Evolutionary conservation across 1,284 basidiomycete genomes (phyloP), one percentile per base, ranked within the genome.

Genomic region (Rhodotorula sp.): DNA sequence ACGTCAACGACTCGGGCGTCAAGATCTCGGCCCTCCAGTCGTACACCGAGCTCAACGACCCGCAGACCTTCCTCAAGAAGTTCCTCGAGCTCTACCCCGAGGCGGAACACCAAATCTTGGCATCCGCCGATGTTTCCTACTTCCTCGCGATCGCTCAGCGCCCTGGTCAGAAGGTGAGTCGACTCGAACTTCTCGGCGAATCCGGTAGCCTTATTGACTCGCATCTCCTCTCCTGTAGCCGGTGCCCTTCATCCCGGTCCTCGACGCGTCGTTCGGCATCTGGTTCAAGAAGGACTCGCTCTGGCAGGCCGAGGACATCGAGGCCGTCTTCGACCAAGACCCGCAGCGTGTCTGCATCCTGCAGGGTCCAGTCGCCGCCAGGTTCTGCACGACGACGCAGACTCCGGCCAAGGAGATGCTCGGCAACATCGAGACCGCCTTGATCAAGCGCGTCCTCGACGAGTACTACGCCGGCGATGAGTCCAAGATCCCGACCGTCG

Each of bases 301-400:
- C 39, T 98, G 96, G 96, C 92, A 93, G 59, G 91, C 94, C 10
- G 97, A 99, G 83, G 96, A 99, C 81, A 93, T 99, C 78, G 96
- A 99, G 76, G 96, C 94, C 21, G 93, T 99, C 56, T 95, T 98
- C 79, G 97, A 97, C 83, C 93, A 95, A 83, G 95, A 97, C 82
- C 92, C 96, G 47, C 92, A 99, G 83, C 90, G 97, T 77, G 95
- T 99, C 52, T 97, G 93, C 81, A 97, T 99, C 79, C 87, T 99
- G 63, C 95, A 97, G 83, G 96, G 97, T 46, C 96, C 97, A 18
- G 90, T 99, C 65, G 95, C 96, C 3, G 93, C 88, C 74, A 93
- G 91, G 82, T 89, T 93, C 82, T 89, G 92, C 23, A 90, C 85
- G 63, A 85, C 89, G 79, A 96, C 93, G 82, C 92, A 99, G 79